Evolutionary conservation across 2,329 filamentous ascomycete genomes (phyloP), one percentile per base, ranked within the genome.

Genomic region (Zopfia rhizophila): DNA sequence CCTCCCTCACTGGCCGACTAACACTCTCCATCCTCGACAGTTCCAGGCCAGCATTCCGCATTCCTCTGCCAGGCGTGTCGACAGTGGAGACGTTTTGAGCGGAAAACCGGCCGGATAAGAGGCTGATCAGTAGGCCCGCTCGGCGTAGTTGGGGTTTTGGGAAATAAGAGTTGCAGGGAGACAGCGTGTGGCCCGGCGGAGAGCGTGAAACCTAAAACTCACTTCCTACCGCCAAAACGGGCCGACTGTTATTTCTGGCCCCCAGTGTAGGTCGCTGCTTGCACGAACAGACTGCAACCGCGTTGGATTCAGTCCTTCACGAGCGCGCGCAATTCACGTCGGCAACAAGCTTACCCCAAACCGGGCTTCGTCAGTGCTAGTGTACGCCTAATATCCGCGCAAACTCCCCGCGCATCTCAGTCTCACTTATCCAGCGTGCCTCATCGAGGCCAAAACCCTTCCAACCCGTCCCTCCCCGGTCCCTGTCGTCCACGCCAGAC

Each of bases 91-190:
- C 37, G 14, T 33, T 37, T 40, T 28, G 51, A 51, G 49, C 61
- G 56, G 58, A 63, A 61, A 56, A 48, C 56, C 63, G 61, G 60
- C 64, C 61, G 59, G 56, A 61, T 64, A 38, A 61, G 45, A 65
- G 59, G 61, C 57, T 66, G 61, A 58, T 58, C 55, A 40, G 56
- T 65, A 65, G 63, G 65, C 62, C 60, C 51, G 46, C 65, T 68
- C 67, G 64, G 67, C 66, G 59, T 52, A 62, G 51, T 48, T 60
- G 60, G 58, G 55, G 47, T 39, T 55, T 63, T 55, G 49, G 51
- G 51, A 53, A 48, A 45, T 38, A 46, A 37, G 29, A 47, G 52
- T 19, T 55, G 56, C 63, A 65, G 60, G 54, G 55, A 65, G 45
- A 51, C 42, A 35, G 49, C 49, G 38, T 57, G 42, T 54, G 45